phyloP scores from a whole-genome alignment of 1,284 basidiomycete species.

The Papiliotrema flavescens region DNA sequence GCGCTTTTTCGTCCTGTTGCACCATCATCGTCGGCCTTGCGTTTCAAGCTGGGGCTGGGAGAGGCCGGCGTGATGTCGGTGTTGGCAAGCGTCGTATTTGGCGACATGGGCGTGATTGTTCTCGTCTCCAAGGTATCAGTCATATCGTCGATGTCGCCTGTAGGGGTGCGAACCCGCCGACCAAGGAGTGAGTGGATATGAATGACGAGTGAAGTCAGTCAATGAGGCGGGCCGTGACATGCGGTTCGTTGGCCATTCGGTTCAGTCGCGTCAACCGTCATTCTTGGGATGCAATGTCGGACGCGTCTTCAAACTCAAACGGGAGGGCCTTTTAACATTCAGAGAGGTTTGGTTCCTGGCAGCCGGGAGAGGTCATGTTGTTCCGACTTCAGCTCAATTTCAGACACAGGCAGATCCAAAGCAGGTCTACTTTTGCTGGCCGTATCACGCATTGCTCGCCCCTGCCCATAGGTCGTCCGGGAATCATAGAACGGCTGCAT shows the following conservation, averaged over 20 bases:
- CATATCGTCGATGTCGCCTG: background rate
- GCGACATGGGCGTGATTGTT: slow-evolving; percentile 9
- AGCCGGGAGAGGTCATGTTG: too few species aligned
- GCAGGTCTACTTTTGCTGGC: too few species aligned
- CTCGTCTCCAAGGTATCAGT: background rate
- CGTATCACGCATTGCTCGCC: too few species aligned
- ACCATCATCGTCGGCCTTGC: slow-evolving; percentile 19
- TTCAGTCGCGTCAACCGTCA: background rate
- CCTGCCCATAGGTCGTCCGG: too few species aligned
- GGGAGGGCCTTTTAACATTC: too few species aligned
- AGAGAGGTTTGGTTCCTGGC: too few species aligned
- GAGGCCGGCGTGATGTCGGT: background rate
- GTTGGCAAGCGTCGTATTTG: slow-evolving; percentile 4
- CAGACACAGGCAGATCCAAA: too few species aligned
- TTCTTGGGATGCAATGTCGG: background rate
- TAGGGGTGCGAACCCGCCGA: too few species aligned
- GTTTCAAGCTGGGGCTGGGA: slow-evolving; percentile 6
- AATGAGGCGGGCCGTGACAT: background rate
- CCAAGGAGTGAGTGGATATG: too few species aligned
- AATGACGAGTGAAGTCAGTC: background rate
- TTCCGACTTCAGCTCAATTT: too few species aligned
- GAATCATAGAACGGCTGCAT: too few species aligned
- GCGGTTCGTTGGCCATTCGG: background rate
- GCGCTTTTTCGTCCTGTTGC: slow-evolving; percentile 21
- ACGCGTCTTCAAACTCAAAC: background rate